Conservation (phyloP, 1,139 yeast species). For the Kodamaea plutei region DNA sequence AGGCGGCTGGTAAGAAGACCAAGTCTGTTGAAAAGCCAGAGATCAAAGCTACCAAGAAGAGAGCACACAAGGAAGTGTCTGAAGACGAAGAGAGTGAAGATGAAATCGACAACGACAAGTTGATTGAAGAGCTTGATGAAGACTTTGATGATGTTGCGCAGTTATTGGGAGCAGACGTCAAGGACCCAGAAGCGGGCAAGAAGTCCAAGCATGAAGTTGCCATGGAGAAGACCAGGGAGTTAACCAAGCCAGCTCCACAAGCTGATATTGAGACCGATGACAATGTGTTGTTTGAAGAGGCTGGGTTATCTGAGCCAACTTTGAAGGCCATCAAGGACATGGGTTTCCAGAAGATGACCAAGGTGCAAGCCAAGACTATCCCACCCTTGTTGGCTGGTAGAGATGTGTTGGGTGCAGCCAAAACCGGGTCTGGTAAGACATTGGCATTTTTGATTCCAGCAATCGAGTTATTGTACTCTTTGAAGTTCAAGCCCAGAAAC, state of each 20-base stretch:
- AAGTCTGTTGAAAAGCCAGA: constrained; percentile 5
- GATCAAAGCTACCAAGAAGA: constrained; percentile 6
- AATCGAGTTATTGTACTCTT: constrained; percentile 80
- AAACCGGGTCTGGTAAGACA: constrained; percentile 97
- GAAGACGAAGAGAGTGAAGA: constrained; percentile 18
- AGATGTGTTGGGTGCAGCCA: constrained; percentile 96
- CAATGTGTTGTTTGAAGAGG: constrained; percentile 44
- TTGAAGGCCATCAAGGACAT: constrained; percentile 71
- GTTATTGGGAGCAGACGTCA: constrained; percentile 42
- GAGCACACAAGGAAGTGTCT: constrained; percentile 7
- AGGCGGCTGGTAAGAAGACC: constrained; percentile 3
- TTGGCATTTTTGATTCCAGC: constrained; percentile 94
- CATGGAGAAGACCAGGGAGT: constrained; percentile 18
- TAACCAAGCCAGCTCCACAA: constrained; percentile 26
- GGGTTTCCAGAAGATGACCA: constrained; percentile 90
- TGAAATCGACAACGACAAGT: constrained; percentile 36
- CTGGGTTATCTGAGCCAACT: constrained; percentile 74
- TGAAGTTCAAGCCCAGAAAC: constrained; percentile 87
- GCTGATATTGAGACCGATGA: constrained; percentile 20
- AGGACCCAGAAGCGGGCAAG: constrained; percentile 36
- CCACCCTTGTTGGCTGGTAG: constrained; percentile 94
- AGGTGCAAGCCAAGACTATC: constrained; percentile 89
- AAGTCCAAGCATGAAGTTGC: constrained; percentile 17
- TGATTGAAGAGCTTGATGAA: constrained; percentile 47
- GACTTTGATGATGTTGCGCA: constrained; percentile 56